phyloP scores from a whole-genome alignment of 2,329 filamentous ascomycete genomes.

The Fonsecaea nubica region DNA sequence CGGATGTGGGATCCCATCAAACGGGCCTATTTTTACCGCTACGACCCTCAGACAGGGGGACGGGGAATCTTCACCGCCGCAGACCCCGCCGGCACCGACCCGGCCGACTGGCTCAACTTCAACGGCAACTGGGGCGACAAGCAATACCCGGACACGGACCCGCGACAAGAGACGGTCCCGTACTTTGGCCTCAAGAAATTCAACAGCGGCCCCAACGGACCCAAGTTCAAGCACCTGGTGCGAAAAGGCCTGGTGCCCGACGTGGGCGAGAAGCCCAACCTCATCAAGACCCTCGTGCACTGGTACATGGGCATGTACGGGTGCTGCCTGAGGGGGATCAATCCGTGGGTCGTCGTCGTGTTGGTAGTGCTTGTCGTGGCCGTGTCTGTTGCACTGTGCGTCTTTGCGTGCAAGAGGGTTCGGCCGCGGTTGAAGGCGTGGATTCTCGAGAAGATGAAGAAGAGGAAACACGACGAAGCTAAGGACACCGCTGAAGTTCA shows the following conservation, averaged over 20 bases:
- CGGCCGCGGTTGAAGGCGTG: slow-evolving; percentile 15
- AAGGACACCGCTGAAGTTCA: slow-evolving; percentile 20
- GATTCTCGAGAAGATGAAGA: slow-evolving; percentile 9
- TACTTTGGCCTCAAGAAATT: slow-evolving; percentile 95
- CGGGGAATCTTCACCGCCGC: slow-evolving; percentile 48
- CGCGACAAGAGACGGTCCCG: slow-evolving; percentile 74
- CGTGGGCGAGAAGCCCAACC: slow-evolving; percentile 44
- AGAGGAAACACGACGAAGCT: not conserved
- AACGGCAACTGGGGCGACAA: slow-evolving; percentile 91
- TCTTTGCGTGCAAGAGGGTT: slow-evolving; percentile 21
- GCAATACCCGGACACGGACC: slow-evolving; percentile 79
- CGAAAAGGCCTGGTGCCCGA: slow-evolving; percentile 72
- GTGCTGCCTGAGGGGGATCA: slow-evolving; percentile 31
- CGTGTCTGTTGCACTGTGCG: slow-evolving; percentile 6
- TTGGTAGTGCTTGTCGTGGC: slow-evolving; percentile 18
- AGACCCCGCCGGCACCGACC: slow-evolving; percentile 70
- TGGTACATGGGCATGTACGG: slow-evolving; percentile 33
- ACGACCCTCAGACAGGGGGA: slow-evolving; percentile 66
- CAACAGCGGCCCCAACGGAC: slow-evolving; percentile 83
- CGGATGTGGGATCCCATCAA: slow-evolving; percentile 85
- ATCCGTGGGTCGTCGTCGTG: slow-evolving; percentile 30
- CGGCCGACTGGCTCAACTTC: slow-evolving; percentile 88
- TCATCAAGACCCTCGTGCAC: slow-evolving; percentile 31
- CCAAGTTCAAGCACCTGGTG: slow-evolving; percentile 82
- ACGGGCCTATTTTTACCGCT: slow-evolving; percentile 82